These are phyloP conservation scores for Penicillium sclerotiorum DNA, from an alignment of 2,329 filamentous ascomycete genomes.

Conservation along the genomic window DNA sequence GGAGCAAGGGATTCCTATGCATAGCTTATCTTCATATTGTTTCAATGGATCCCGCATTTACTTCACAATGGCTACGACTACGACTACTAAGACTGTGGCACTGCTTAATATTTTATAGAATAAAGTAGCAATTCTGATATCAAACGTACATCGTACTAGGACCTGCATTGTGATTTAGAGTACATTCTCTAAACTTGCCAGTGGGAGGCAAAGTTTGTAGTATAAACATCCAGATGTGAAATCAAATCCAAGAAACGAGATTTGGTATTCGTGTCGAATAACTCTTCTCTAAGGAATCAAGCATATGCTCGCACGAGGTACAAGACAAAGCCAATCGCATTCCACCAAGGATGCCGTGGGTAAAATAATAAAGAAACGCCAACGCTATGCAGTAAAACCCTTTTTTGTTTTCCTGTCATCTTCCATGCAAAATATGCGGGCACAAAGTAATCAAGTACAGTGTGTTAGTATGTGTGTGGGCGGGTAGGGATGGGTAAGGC, in stretches of 20 bases:
- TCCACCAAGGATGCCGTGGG: conserved; percentile 3
- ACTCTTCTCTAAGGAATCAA: not conserved
- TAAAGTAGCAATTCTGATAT: too few species aligned
- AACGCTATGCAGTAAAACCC: conserved; percentile 41
- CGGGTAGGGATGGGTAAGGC: not conserved
- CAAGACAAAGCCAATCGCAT: conserved; percentile 2
- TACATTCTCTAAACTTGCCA: too few species aligned
- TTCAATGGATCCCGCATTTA: too few species aligned
- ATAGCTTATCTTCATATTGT: too few species aligned
- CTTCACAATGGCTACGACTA: too few species aligned
- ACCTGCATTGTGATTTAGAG: too few species aligned
- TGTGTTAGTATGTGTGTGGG: conserved; percentile 2
- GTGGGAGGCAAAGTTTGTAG: too few species aligned
- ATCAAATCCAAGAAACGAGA: conserved; percentile 1
- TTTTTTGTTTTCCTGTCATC: conserved; percentile 21
- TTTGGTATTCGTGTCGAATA: conserved; percentile 2
- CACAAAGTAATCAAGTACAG: conserved; percentile 6
- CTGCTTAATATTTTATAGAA: too few species aligned
- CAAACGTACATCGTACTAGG: too few species aligned
- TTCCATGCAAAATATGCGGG: conserved; percentile 26
- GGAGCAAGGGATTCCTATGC: not conserved
- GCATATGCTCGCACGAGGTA: not conserved
- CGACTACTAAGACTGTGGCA: too few species aligned
- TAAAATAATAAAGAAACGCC: conserved; percentile 33
- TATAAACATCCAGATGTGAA: too few species aligned